Evolutionary conservation across 495 filamentous ascomycete species (phyloP).

Genomic region (Aspergillus avenaceus): DNA sequence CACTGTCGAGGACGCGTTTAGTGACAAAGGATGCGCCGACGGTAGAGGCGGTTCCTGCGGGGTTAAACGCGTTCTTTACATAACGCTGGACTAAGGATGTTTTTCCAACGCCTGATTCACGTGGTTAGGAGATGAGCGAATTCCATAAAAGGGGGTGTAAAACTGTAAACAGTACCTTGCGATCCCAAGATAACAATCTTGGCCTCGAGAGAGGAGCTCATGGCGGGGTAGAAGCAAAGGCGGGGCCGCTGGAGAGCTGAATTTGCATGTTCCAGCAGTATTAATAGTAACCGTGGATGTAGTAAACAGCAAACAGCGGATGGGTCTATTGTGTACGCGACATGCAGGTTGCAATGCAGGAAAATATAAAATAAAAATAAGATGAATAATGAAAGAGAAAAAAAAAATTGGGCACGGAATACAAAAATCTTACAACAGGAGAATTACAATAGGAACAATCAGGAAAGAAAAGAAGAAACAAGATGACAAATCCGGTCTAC

Average conservation of each 20-base stretch:
- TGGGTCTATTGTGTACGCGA: background rate
- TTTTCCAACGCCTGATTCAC: slow-evolving; percentile 75
- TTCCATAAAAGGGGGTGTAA: background rate
- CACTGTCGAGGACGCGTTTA: slow-evolving; percentile 82
- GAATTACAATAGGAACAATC: background rate
- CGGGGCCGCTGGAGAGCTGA: slow-evolving; percentile 20
- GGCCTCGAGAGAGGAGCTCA: slow-evolving; percentile 78
- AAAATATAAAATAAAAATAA: background rate
- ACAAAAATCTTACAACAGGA: background rate
- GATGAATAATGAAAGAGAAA: background rate
- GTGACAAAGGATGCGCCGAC: slow-evolving; percentile 93
- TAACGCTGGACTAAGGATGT: slow-evolving; percentile 87
- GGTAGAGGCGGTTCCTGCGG: slow-evolving; percentile 68
- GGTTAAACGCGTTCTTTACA: slow-evolving; percentile 71
- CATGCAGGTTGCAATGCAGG: background rate
- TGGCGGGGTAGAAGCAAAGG: slow-evolving; percentile 35
- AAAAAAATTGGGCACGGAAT: background rate
- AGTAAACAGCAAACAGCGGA: background rate
- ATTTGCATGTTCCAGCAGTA: slow-evolving; percentile 31
- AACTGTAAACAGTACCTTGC: slow-evolving; percentile 49
- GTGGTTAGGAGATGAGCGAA: background rate
- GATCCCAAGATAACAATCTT: slow-evolving; percentile 89
- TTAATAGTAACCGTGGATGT: background rate
- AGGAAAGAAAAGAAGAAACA: too few relatives aligned
- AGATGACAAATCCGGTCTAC: background rate